These are phyloP conservation scores for Mentha longifolia DNA, from an alignment of 257 asterid species.

Conservation along the genomic window DNA sequence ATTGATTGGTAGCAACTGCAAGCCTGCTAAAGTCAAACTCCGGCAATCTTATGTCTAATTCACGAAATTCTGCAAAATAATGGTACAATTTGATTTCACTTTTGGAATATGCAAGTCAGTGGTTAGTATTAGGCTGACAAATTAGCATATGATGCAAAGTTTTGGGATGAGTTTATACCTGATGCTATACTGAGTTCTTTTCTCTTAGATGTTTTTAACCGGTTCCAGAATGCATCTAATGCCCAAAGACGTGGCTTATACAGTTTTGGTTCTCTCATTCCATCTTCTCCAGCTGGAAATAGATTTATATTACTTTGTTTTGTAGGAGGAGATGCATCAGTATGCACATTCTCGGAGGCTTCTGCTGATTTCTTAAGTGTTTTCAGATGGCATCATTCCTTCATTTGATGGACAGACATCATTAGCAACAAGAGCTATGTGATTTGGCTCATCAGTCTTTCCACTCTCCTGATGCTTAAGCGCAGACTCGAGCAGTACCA, in stretches of 20 bases:
- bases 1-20: background rate
- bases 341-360: no score
- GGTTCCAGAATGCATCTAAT: background rate
- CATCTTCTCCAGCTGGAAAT: background rate
- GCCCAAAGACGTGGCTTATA: background rate
- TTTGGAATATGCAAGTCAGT: background rate
- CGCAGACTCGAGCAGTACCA: no score
- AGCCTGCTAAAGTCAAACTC: background rate
- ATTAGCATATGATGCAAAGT: background rate
- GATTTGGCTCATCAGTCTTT: no score
- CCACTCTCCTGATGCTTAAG: no score
- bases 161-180: constrained; percentile 19
- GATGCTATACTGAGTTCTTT: constrained; percentile 1
- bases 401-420: no score
- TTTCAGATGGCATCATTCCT: no score
- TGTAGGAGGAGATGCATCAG: background rate
- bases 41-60: background rate
- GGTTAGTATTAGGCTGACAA: background rate
- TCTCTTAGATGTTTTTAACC: background rate
- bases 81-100: background rate
- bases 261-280: background rate
- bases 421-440: no score
- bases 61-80: background rate
- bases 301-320: background rate
- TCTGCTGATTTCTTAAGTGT: no score